Evolutionary conservation across 306 rosid species (phyloP), one percentile per base, ranked within the genome.

Genomic region (Macrotyloma uniflorum): DNA sequence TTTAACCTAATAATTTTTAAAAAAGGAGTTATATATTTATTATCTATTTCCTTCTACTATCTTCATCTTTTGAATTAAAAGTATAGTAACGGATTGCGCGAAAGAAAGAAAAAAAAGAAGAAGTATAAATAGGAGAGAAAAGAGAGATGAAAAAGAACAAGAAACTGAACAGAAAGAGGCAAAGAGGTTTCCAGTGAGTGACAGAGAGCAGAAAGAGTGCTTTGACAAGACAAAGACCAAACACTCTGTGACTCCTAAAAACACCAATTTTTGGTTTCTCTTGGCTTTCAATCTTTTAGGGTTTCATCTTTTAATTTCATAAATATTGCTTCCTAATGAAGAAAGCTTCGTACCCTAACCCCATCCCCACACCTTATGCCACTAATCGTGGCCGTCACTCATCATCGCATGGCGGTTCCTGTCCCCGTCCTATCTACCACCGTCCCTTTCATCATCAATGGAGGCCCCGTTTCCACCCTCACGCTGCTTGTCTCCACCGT

Each of bases 281-380:
- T 36, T 1, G 8, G 12, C 23, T 32, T 20, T 5, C 6, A 2
- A 53, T 1, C 20, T 1, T 0, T 68, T 83, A 79, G 86, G 88
- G 88, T 75, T 85, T 83, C 50, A 12, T 4, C 38, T 18, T 26
- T 59, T 47, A 23, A 16, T 6, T 42, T 42, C 47, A 42, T 42
- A 3, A 0, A 1, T n/a, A 62, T 80, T 15, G 18, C 28, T 58
- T 61, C 81, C 5, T 76, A 76, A 92, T 88, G 97, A 86, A 55
- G 69, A 73, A 66, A 43, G 13, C 78, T 19, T 2, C 19, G 15
- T 28, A 43, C 19, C 36, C 36, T 23, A 58, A 58, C 12, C 38
- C 54, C 11, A 36, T 40, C 28, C 13, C 22, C 57, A 1, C 20
- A 20, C 32, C 23, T 54, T 0, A n/a, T 30, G 11, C 49, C 33